Base-by-base conservation (phyloP, 1,284 basidiomycete species). In the Acaromyces ingoldii region DNA sequence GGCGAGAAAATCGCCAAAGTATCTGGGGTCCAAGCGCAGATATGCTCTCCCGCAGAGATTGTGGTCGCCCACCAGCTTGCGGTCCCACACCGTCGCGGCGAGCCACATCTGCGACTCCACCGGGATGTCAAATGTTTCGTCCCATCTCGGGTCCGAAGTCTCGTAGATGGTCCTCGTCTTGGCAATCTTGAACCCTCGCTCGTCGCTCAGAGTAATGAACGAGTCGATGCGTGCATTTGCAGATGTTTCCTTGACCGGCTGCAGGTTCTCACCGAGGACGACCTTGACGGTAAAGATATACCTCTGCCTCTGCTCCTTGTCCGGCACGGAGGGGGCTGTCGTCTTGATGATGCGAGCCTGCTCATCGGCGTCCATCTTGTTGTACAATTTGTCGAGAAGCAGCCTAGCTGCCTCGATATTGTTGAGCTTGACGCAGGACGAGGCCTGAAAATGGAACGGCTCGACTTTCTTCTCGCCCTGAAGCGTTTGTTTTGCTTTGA, bases 101-200 rank as follows among this genome's bases (percentile, higher is more conserved):
- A 98, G 80, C 95, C 95, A 99, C 15, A 96, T 81, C 37, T 89
- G 85, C 28, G 77, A 75, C 41, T 77, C 73, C 2, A 96, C 87
- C 0, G 91, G 88, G 9, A 98, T 82, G 75, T 99, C 95, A 65
- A 96, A 91, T 0, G 89, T 91, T 75, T 98, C 93, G 62, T 97
- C 91, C 95, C 93, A 98, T 75, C 91, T 82, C 21, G 95, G 93
- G 69, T 84, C 85, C 26, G 87, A 76, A 2, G 86, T 85, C 77
- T 97, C 92, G 73, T 96, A 95, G 45, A 98, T 89, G 19, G 92
- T 97, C 44, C 95, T 81, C 7, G 92, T 98, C 79, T 96, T 97
- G 29, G 90, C 92, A 37, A 95, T 78, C 19, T 91, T 84, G 66
- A 85, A 85, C 0, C 95, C 93, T 22, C 84, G 83, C 70, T 93